Evolutionary conservation across 345 rosid species (phyloP).

Genomic region (Melaleuca alternifolia): DNA sequence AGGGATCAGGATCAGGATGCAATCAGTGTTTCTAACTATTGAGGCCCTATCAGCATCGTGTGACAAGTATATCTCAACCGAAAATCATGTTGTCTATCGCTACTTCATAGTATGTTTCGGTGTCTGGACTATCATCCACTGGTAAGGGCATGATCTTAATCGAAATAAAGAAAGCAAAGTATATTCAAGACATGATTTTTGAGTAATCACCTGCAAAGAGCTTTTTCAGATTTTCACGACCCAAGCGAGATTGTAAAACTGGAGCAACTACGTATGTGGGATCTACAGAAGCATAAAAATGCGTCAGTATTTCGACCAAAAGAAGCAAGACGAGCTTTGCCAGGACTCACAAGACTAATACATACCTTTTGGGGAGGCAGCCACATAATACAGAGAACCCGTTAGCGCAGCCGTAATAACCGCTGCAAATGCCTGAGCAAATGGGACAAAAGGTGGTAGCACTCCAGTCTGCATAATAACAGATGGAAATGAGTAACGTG

Average conservation of each 20-base stretch:
- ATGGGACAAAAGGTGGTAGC: slow-evolving; percentile 91
- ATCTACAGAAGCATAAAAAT: slow-evolving; percentile 33
- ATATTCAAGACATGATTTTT: neutral
- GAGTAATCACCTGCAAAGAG: slow-evolving; percentile 63
- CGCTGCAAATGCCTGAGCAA: slow-evolving; percentile 97
- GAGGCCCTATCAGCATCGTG: neutral
- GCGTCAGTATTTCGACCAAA: neutral
- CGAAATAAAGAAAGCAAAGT: neutral
- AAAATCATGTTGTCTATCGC: neutral
- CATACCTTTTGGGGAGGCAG: slow-evolving; percentile 89
- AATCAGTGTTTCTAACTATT: neutral
- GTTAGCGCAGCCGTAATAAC: slow-evolving; percentile 85
- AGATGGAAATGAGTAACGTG: neutral
- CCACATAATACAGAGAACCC: slow-evolving; percentile 77
- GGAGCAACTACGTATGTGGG: slow-evolving; percentile 89
- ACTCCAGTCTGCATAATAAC: slow-evolving; percentile 47
- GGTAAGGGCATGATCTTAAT: neutral
- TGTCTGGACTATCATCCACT: neutral
- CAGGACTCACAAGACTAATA: neutral
- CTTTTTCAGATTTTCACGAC: slow-evolving; percentile 69
- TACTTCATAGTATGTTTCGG: neutral
- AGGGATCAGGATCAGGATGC: neutral
- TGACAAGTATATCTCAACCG: neutral
- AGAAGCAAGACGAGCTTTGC: neutral
- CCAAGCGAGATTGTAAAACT: slow-evolving; percentile 52